Evolutionary conservation across 1,139 yeast species (phyloP), one percentile per base, ranked within the genome.

Genomic region (Geotrichum cucujoidarum): DNA sequence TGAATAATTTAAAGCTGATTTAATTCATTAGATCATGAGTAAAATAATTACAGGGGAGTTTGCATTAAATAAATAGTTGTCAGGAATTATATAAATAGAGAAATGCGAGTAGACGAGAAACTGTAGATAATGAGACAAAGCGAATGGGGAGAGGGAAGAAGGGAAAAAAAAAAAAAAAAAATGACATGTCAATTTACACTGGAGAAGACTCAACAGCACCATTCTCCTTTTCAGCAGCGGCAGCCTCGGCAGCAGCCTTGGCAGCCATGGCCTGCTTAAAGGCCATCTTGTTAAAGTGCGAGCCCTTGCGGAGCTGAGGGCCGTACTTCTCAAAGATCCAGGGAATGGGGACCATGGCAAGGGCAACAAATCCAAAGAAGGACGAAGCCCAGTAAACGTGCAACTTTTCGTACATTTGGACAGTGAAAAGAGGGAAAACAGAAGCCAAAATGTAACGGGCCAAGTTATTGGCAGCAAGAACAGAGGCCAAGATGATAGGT

Each of bases 391-490:
- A 83, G 47, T 70, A 70, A 5, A 75, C 72, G 0, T 84, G 89
- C 55, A 81, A 68, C 1, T 65, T 68, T 43, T 65, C 61, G 61
- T 75, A 81, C 72, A 84, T 69, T 50, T 77, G 77, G 20, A 77
- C 70, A 2, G 83, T 79, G 63, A 86, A 87, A 37, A 87, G 67
- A 1, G 95, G 95, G 68, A 88, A 86, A 1, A 84, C 79, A 7
- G 86, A 84, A 6, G 89, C 88, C 68, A 83, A 69, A 2, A 77
- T 59, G 49, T 84, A 81, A 60, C 95, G 75, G 17, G 76, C 66
- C 57, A 85, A 69, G 61, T 83, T 84, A 66, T 84, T 85, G 3
- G 95, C 95, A 39, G 92, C 92, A 51, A 84, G 64, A 1, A 90
- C 87, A 20, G 88, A 81, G 0, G 94, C 92, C 34, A 83, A 81